Evolutionary conservation across 352 stramenopile genomes (phyloP).

Genomic region (Elongisporangium undulatum): DNA sequence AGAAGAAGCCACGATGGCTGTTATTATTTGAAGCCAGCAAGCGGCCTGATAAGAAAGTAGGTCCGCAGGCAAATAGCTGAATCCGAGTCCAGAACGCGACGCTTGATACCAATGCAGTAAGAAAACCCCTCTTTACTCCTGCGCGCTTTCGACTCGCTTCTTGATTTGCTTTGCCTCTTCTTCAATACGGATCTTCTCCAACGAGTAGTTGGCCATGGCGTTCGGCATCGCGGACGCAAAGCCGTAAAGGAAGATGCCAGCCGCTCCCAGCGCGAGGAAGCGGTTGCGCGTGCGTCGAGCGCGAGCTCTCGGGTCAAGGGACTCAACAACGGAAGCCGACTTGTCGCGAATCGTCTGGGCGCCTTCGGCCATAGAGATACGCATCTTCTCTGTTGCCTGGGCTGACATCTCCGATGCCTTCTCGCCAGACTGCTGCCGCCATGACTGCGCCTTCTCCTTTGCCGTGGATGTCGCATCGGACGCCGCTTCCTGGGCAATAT

Average conservation of each 20-base stretch:
- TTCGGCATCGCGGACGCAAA: conserved; percentile 58
- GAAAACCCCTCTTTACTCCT: conserved; percentile 9
- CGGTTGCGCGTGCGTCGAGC: conserved; percentile 49
- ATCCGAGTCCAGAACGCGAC: background rate
- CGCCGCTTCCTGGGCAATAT: conserved; percentile 8
- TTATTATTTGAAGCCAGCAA: conserved; percentile 68
- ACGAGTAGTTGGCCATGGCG: conserved; percentile 63
- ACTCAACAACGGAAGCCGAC: conserved; percentile 43
- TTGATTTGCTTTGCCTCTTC: conserved; percentile 24
- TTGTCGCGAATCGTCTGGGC: conserved; percentile 45
- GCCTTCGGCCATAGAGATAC: conserved; percentile 24
- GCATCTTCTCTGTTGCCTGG: conserved; percentile 32
- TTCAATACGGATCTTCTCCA: conserved; percentile 57
- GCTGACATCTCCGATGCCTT: conserved; percentile 18
- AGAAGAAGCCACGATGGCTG: conserved; percentile 65
- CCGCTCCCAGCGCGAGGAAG: conserved; percentile 48
- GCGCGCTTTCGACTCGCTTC: conserved; percentile 15
- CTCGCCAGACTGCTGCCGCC: conserved; percentile 16
- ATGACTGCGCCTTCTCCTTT: conserved; percentile 10
- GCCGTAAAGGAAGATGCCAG: conserved; percentile 68
- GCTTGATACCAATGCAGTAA: background rate
- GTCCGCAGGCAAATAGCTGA: conserved; percentile 4
- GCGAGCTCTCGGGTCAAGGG: conserved; percentile 40
- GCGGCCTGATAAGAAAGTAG: conserved; percentile 18
- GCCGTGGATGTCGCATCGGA: conserved; percentile 6